Evolutionary conservation across 768 basidiomycete species (phyloP), one percentile per base, ranked within the genome.

Genomic region (Chlorophyllum brunneum): DNA sequence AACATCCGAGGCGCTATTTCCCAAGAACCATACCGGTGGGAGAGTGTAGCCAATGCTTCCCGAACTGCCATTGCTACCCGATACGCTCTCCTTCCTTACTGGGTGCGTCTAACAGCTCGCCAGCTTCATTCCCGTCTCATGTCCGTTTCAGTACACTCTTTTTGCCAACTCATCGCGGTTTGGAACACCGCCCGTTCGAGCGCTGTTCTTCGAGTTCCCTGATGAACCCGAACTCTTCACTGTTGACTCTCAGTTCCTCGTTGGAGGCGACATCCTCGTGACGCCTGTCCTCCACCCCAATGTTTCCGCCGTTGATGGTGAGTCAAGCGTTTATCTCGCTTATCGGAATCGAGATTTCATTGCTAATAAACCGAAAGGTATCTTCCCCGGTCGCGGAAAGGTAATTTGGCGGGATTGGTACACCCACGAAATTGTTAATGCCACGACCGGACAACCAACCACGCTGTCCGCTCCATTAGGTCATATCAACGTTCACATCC

Each of bases 1-100:
- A 88, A 88, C 56, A 66, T 73, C 27, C 71, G 70, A 48, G 80
- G 80, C 20, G 84, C 86, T 4, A 71, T 88, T 24, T 68, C 81
- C n/a, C 90, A 91, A 63, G 88, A 91, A 60, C 87, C 88, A 2
- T 92, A 85, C 58, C 72, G 80, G 36, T 92, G 90, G 88, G 85
- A 87, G 49, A 85, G 82, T 47, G 89, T 91, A 11, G 86, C 86
- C 1, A 75, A 83, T 36, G 85, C 88, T 15, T 82, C 85, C 4
- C 78, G 85, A 16, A 83, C 73, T 15, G 88, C 86, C 3, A 88
- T 91, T 56, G 69, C 72, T n/a, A 74, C 80, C 27, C 77, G 88
- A 31, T 92, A 92, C 61, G 69, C 82, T 13, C 61, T 92, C 55
- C 67, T 92, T 44, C 87, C 88, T 0, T 90, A 90, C 68, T 92